Evolutionary conservation across 768 basidiomycete genomes (phyloP).

Genomic region (Pleurotus djamor): DNA sequence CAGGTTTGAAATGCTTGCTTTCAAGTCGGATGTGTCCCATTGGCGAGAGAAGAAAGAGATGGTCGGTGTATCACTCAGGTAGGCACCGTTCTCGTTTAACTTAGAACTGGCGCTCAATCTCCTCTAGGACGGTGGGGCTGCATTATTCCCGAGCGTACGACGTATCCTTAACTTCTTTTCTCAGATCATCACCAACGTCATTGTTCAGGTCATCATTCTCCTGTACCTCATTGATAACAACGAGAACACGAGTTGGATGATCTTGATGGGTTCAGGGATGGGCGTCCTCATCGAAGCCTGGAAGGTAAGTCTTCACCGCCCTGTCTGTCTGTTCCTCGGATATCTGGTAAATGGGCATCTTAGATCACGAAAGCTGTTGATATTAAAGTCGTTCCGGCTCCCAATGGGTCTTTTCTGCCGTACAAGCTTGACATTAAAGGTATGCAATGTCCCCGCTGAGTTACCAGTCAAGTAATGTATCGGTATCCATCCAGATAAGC

Average conservation of each 20-base stretch:
- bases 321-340: neutral
- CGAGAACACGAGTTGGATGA: slow-evolving; percentile 97
- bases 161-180: neutral
- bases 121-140: slow-evolving; percentile 46
- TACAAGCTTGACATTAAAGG: slow-evolving; percentile 84
- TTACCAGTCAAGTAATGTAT: neutral
- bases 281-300: slow-evolving; percentile 88
- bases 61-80: slow-evolving; percentile 93
- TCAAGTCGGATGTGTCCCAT: slow-evolving; percentile 92
- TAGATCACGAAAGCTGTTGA: slow-evolving; percentile 92
- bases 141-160: neutral
- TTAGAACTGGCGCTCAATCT: slow-evolving; percentile 7
- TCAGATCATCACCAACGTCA: slow-evolving; percentile 85
- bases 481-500: slow-evolving; percentile 66
- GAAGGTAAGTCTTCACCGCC: slow-evolving; percentile 58
- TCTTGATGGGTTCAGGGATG: slow-evolving; percentile 83
- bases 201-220: slow-evolving; percentile 87
- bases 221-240: slow-evolving; percentile 95
- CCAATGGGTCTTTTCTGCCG: slow-evolving; percentile 67
- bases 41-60: slow-evolving; percentile 96
- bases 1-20: slow-evolving; percentile 95
- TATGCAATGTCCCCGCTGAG: slow-evolving; percentile 26
- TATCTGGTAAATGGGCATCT: slow-evolving; percentile 9
- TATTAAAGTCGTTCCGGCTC: slow-evolving; percentile 62
- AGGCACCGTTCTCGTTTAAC: slow-evolving; percentile 18